phyloP scores from a whole-genome alignment of 2,329 filamentous ascomycete species.

The Ceratocystis smalleyi region DNA sequence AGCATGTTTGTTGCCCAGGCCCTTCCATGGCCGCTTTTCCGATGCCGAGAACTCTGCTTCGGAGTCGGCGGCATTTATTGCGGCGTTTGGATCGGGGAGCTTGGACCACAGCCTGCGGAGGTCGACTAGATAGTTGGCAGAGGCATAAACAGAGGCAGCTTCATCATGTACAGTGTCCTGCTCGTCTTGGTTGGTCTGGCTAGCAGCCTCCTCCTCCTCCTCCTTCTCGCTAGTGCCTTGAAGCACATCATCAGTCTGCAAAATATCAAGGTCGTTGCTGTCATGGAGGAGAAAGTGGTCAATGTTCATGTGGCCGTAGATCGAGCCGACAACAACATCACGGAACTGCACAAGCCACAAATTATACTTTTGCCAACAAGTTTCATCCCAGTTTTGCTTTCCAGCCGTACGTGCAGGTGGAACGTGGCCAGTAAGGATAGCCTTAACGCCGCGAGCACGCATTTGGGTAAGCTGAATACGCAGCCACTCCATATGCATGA shows the following conservation, averaged over 20 bases:
- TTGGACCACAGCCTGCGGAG: conserved; percentile 63
- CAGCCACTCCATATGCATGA: conserved; percentile 91
- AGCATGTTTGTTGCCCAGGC: conserved; percentile 63
- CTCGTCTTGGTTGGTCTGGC: conserved; percentile 31
- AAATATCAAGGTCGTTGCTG: conserved; percentile 55
- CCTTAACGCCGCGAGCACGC: conserved; percentile 76
- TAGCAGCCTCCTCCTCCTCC: conserved; percentile 61
- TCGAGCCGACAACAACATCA: conserved; percentile 62
- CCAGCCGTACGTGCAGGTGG: conserved; percentile 72
- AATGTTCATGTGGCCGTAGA: conserved; percentile 97
- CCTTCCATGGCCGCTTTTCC: conserved; percentile 38
- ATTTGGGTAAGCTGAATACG: conserved; percentile 73
- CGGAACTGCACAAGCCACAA: conserved; percentile 82
- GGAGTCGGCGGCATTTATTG: conserved; percentile 17
- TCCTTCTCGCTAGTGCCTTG: conserved; percentile 27
- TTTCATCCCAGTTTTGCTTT: conserved; percentile 88
- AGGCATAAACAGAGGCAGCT: conserved; percentile 17
- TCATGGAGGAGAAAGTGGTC: conserved; percentile 94
- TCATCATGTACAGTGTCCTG: conserved; percentile 22
- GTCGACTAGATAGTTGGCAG: conserved; percentile 64
- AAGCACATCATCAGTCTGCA: not conserved
- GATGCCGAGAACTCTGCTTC: conserved; percentile 20
- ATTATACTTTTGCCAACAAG: conserved; percentile 95
- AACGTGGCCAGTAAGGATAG: conserved; percentile 85
- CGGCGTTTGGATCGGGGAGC: conserved; percentile 41